Conservation (phyloP, 2,329 filamentous ascomycete genomes). For the Alternaria panax region DNA sequence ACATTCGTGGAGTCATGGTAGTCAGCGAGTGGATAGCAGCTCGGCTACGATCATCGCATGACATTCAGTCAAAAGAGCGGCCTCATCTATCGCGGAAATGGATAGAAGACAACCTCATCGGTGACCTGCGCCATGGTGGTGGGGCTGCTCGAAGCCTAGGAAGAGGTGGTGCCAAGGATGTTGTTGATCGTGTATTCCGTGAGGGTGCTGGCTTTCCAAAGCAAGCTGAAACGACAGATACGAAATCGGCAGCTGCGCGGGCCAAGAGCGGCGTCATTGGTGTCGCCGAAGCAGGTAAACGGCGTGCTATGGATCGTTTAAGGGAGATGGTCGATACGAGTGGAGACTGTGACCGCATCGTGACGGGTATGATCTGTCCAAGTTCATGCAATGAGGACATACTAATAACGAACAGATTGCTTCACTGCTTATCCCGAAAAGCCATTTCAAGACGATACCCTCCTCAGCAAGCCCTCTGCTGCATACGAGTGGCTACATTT, state of each 20-base stretch:
- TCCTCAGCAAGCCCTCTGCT: constrained; percentile 83
- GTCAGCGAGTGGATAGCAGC: constrained; percentile 86
- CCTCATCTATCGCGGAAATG: constrained; percentile 73
- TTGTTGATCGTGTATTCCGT: constrained; percentile 79
- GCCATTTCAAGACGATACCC: constrained; percentile 91
- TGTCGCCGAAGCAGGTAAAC: constrained; percentile 76
- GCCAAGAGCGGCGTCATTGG: constrained; percentile 59
- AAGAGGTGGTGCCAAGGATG: constrained; percentile 74
- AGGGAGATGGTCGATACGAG: constrained; percentile 79
- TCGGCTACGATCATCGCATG: constrained; percentile 63
- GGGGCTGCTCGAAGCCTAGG: constrained; percentile 75
- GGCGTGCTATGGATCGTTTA: constrained; percentile 73
- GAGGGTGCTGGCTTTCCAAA: constrained; percentile 80
- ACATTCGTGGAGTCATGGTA: constrained; percentile 84
- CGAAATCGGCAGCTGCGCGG: constrained; percentile 63
- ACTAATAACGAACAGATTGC: constrained; percentile 63
- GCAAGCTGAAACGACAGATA: constrained; percentile 56
- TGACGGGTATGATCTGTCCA: constrained; percentile 59
- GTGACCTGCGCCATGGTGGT: constrained; percentile 73
- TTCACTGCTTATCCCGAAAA: constrained; percentile 86
- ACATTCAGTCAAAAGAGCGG: constrained; percentile 46
- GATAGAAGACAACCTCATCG: constrained; percentile 75
- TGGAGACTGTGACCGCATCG: constrained; percentile 78
- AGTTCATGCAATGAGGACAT: background rate
- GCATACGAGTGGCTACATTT: constrained; percentile 97